Evolutionary conservation across 441 rosid species (phyloP), one percentile per base, ranked within the genome.

Genomic region (Geranium incanum): DNA sequence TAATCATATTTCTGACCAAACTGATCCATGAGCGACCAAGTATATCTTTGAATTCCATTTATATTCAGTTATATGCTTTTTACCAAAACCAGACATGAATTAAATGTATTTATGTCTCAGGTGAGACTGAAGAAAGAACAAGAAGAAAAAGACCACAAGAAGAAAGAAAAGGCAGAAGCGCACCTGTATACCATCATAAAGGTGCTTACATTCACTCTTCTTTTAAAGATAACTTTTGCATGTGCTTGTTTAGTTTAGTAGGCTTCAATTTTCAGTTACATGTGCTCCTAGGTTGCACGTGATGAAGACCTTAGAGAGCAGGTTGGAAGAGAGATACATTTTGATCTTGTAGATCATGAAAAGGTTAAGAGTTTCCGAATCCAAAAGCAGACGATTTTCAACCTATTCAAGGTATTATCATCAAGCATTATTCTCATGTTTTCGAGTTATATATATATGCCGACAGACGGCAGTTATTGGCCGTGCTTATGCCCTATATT

Each of bases 101-200:
- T 23, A 3, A 9, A 18, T 68, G 57, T 15, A 38, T 19, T 68
- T 36, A 28, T 39, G 15, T 76, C 67, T 79, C 85, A 94, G 99
- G 86, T 84, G 78, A 90, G 97, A 76, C 83, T 94, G 79, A 92
- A 88, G 84, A 94, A 89, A 77, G 97, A 92, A 74, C 97, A 92
- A 73, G 95, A 92, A 82, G 97, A 89, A 77, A 88, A 94, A 78
- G 93, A 82, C 70, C 90, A 92, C 73, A 94, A 88, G 85, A 85
- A 86, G 78, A 86, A 83, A 84, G 82, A 90, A 75, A 94, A 91
- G 75, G 98, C 97, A 36, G 83, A 94, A 75, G 97, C 95, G 13
- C 97, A 94, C 79, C 95, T 94, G 67, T 92, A 82, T 83, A 94
- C 98, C 12, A 86, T 89, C 66, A 87, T 94, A 72, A 94, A 94